phyloP scores from a whole-genome alignment of 257 asterid genomes.

The Nyctanthes arbortristis region DNA sequence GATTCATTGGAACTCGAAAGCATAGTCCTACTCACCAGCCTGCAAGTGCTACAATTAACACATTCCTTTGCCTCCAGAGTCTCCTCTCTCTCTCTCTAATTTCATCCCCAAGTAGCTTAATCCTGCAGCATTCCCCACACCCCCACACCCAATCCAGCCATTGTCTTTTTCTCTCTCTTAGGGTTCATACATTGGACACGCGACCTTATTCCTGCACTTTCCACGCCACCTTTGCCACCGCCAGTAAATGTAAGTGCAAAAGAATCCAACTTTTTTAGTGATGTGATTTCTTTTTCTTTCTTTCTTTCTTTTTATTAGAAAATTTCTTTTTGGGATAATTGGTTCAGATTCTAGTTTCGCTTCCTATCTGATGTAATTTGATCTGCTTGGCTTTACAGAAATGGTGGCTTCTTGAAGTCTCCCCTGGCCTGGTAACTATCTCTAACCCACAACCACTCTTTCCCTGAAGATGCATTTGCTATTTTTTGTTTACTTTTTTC shows the following conservation, averaged over 20 bases:
- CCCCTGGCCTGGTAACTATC: not conserved
- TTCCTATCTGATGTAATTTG: not conserved
- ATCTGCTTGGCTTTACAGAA: not conserved
- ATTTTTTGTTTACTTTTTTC: no score
- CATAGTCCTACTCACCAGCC: slow-evolving; percentile 11
- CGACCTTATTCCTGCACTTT: not conserved
- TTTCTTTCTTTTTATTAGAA: not conserved
- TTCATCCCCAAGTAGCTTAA: slow-evolving; percentile 50
- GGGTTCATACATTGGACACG: slow-evolving; percentile 44
- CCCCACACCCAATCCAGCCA: not conserved
- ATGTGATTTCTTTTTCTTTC: not conserved
- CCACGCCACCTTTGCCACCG: not conserved
- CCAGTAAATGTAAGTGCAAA: slow-evolving; percentile 3
- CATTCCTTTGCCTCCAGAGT: slow-evolving; percentile 31
- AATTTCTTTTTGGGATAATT: not conserved
- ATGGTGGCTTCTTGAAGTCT: not conserved
- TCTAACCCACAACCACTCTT: not conserved
- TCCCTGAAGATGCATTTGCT: not conserved
- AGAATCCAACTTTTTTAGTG: not conserved
- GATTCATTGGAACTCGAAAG: slow-evolving; percentile 9
- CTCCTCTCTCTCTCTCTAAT: not conserved
- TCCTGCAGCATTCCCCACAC: slow-evolving; percentile 38
- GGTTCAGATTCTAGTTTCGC: not conserved
- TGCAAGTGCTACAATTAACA: slow-evolving; percentile 16
- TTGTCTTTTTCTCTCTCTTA: slow-evolving; percentile 33